These are phyloP conservation scores for Pichia membranifaciens DNA, from an alignment of 805 yeast species.

Conservation along the genomic window DNA sequence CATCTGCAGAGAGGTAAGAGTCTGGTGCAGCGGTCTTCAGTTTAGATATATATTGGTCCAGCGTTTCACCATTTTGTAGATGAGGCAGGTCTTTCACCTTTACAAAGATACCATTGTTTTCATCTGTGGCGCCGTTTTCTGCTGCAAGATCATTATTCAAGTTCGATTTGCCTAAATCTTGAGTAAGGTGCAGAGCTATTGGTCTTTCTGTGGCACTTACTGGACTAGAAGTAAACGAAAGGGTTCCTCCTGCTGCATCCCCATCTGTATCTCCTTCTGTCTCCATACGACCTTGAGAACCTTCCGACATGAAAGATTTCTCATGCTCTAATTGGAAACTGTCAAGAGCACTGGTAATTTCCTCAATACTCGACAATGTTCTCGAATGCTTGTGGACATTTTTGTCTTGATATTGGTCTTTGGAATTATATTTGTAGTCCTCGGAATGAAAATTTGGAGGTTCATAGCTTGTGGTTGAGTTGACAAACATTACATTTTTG, in stretches of 20 bases:
- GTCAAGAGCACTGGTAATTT: conserved; percentile 14
- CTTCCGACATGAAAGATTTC: neutral
- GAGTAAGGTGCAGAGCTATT: neutral
- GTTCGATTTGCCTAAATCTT: neutral
- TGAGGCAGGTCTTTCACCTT: conserved; percentile 13
- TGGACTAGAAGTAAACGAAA: neutral
- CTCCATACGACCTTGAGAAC: neutral
- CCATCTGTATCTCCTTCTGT: neutral
- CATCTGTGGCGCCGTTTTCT: neutral
- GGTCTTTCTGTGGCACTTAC: neutral
- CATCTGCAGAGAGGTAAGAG: no score
- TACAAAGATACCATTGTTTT: conserved; percentile 1
- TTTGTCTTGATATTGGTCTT: neutral
- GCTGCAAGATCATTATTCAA: neutral
- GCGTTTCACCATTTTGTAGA: conserved; percentile 7
- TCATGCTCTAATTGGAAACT: conserved; percentile 13
- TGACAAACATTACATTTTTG: neutral
- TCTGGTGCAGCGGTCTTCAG: conserved; percentile 3
- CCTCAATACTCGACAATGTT: conserved; percentile 17
- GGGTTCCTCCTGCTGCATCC: neutral
- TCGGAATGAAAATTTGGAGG: conserved; percentile 3
- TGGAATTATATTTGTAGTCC: neutral
- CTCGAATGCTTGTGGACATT: conserved; percentile 15
- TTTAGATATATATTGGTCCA: conserved; percentile 10
- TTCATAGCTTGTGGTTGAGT: conserved; percentile 3